Percentiles rank a stretch among this genome's conserved stretches.
Conservation (phyloP, 805 yeast genomes). For the Suhomyces sp. region DNA sequence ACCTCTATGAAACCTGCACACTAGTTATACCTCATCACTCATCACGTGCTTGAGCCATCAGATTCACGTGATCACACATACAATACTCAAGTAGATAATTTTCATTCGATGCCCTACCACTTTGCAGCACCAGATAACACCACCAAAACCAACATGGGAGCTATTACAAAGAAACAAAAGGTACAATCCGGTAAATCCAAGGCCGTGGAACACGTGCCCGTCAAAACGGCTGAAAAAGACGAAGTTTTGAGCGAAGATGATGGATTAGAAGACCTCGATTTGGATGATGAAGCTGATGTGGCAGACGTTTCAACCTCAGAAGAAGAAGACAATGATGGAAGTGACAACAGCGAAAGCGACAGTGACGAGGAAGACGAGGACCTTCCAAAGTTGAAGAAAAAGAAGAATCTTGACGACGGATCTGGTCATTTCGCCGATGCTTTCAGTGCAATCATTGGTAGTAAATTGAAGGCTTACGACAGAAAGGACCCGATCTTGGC, state of each 20-base stretch:
- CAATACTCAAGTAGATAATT: constrained; percentile 1
- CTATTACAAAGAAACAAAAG: constrained; percentile 24
- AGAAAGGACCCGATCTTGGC: constrained; percentile 89
- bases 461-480: constrained; percentile 85
- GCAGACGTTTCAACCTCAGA: constrained; percentile 4
- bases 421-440: constrained; percentile 78
- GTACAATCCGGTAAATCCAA: constrained; percentile 14
- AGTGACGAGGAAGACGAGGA: constrained; percentile 14
- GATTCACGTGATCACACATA: background rate
- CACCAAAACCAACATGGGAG: constrained; percentile 14
- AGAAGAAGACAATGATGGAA: constrained; percentile 8
- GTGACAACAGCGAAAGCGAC: no score
- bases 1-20: no score
- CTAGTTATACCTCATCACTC: no score
- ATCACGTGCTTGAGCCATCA: no score
- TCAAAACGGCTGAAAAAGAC: constrained; percentile 1
- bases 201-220: constrained; percentile 9
- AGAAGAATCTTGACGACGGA: constrained; percentile 64
- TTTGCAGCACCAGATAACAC: no score
- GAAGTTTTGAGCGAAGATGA: constrained; percentile 7
- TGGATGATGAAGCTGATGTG: constrained; percentile 17
- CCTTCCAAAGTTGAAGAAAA: constrained; percentile 53
- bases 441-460: constrained; percentile 76
- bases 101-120: constrained; percentile 2
- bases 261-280: constrained; percentile 14